Base-by-base conservation (phyloP, 1,284 basidiomycete genomes). In the Pholiota adiposa region DNA sequence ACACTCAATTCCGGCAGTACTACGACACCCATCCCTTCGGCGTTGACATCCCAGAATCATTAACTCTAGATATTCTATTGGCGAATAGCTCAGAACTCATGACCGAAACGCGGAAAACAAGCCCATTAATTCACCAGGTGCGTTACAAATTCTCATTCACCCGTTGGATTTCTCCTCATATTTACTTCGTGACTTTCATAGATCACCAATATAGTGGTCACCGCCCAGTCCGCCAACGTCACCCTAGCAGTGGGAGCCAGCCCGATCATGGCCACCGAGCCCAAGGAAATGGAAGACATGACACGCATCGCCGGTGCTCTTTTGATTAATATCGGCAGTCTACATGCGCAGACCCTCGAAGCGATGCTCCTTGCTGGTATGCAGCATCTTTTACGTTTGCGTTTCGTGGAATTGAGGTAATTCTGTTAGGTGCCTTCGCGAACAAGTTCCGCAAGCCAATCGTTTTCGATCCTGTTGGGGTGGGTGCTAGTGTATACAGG, bases 391-490 rank as follows among this genome's bases (percentile, higher is more conserved):
- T 19, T 40, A 8, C 29, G 11, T 16, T 25, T 40, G 21, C 11
- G 18, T 1, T 9, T 43, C 2, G 29, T 21, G 25, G 25, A 25
- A 46, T 38, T 29, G 8, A 31, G 16, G 4, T 46, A 19, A 25
- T 4, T 34, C 18, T 29, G 16, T 36, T 18, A 85, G 85, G 86
- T 2, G 71, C 73, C 58, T 79, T 80, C 61, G 93, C 92, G 8
- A 96, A 97, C 69, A 70, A 80, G 38, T 84, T 83, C 58, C 79
- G 81, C 64, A 95, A 92, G 70, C 95, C 96, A 0, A 76, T 98
- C 3, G 83, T 98, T 0, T 94, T 97, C 65, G 96, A 98, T 73
- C 96, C 96, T 1, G 97, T 98, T 4, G 97, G 95, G 3, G 86
- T 96, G 0, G 96, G 96, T 5, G 95, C 96, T 0, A 93, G 93